Evolutionary conservation across 2,329 filamentous ascomycete genomes (phyloP).

Genomic region (Alternaria arborescens): DNA sequence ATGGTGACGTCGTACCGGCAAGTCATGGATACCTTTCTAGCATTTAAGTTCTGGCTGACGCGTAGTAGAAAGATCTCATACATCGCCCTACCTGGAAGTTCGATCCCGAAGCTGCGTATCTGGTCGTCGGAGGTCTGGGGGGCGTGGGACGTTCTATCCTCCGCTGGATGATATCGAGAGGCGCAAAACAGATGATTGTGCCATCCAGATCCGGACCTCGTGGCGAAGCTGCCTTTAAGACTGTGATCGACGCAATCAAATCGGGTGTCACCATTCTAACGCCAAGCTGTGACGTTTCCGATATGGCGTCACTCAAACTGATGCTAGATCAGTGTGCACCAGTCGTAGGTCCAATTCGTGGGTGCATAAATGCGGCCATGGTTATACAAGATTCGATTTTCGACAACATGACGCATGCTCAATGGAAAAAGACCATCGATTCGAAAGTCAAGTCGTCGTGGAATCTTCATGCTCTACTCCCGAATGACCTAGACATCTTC

Average conservation of each 20-base stretch:
- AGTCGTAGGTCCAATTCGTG: conserved; percentile 20
- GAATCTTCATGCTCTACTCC: conserved; percentile 31
- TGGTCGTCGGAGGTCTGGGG: conserved; percentile 31
- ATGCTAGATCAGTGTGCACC: neutral
- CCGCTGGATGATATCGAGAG: conserved; percentile 19
- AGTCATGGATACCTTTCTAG: neutral
- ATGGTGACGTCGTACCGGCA: conserved; percentile 4
- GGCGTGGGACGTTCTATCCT: conserved; percentile 30
- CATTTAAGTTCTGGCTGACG: no score
- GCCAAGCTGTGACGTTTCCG: conserved; percentile 18
- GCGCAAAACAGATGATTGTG: conserved; percentile 25
- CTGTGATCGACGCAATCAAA: neutral
- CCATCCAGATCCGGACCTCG: conserved; percentile 24
- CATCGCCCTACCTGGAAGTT: neutral
- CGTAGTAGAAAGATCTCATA: no score
- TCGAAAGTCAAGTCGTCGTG: conserved; percentile 49
- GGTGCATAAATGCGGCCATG: conserved; percentile 30
- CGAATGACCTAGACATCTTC: conserved; percentile 33
- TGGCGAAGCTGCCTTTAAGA: neutral
- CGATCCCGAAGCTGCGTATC: conserved; percentile 19
- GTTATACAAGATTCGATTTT: conserved; percentile 24
- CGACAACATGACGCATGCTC: conserved; percentile 18
- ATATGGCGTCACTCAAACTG: conserved; percentile 1
- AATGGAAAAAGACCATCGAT: conserved; percentile 17
- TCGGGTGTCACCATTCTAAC: conserved; percentile 2